Evolutionary conservation across 1,284 basidiomycete species (phyloP), one percentile per base, ranked within the genome.

Genomic region (Chalciporus piperatoides): DNA sequence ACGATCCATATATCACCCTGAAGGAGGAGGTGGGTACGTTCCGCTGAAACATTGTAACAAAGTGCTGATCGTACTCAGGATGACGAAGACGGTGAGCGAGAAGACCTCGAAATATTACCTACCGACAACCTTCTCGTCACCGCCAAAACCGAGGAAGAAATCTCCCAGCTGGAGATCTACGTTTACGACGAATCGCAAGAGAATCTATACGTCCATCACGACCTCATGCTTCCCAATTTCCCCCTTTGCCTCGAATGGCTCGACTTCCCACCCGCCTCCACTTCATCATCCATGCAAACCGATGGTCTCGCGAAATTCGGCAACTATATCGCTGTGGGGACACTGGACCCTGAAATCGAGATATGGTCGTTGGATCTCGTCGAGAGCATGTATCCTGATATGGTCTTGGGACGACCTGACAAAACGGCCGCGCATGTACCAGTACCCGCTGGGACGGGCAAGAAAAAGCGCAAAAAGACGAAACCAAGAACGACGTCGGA

Each of bases 221-320:
- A 99, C 69, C 80, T 98, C 62, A 92, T 99, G 84, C 82, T 99
- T 14, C 96, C 96, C 51, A 90, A 92, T 52, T 97, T 98, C 73
- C 97, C 97, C 3, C 86, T 99, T 52, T 98, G 96, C 62, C 86
- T 99, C 51, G 97, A 99, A 78, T 99, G 97, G 97, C 86, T 99
- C 56, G 92, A 99, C 70, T 98, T 94, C 68, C 80, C 86, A 10
- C 90, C 92, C 17, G 74, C 80, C 14, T 76, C 78, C 14, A 59
- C 72, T 4, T 59, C 70, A 11, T 58, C 68, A 7, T 40, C 49
- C 12, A 46, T 33, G 30, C 30, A 48, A 2, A 41, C 27, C 4
- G 54, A 56, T 1, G 51, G 44, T 1, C 58, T 69, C 19, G 63
- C 68, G 11, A 74, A 73, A 55, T 77, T 81, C 53, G 96, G 96